Conservation (phyloP, 345 rosid genomes). For the Melaleuca alternifolia region DNA sequence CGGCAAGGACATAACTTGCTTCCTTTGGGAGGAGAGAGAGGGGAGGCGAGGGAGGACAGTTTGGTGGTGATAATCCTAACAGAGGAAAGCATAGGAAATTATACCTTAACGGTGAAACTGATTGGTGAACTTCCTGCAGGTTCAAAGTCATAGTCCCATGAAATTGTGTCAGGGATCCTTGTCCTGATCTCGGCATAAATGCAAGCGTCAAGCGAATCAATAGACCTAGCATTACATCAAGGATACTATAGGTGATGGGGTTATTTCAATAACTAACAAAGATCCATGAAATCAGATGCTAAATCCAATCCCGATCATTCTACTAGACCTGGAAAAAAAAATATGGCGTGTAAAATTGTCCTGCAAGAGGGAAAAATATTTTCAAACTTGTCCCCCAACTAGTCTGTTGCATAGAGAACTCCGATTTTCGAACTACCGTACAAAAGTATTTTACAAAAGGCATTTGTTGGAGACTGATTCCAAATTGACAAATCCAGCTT, state of each 20-base stretch:
- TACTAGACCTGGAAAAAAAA: neutral
- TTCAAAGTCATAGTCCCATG: slow-evolving; percentile 87
- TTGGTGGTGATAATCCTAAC: neutral
- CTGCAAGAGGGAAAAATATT: neutral
- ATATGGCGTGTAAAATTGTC: neutral
- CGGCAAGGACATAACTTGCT: neutral
- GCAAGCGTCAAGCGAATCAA: slow-evolving; percentile 64
- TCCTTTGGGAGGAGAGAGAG: neutral
- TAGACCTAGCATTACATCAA: slow-evolving; percentile 36
- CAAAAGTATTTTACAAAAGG: no score
- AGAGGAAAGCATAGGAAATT: neutral
- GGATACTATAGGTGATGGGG: neutral
- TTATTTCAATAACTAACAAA: neutral
- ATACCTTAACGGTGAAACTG: slow-evolving; percentile 74
- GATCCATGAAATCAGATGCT: neutral
- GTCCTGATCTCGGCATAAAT: slow-evolving; percentile 88
- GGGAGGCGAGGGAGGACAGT: neutral
- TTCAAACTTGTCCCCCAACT: no score
- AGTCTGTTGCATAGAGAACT: no score
- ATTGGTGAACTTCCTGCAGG: slow-evolving; percentile 67
- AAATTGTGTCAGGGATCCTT: slow-evolving; percentile 58
- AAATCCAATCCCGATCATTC: neutral
- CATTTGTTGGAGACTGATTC: no score
- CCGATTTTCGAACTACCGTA: no score
- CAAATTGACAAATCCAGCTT: no score